Conservation (phyloP, 306 rosid species). For the Cucurbita moschata region DNA sequence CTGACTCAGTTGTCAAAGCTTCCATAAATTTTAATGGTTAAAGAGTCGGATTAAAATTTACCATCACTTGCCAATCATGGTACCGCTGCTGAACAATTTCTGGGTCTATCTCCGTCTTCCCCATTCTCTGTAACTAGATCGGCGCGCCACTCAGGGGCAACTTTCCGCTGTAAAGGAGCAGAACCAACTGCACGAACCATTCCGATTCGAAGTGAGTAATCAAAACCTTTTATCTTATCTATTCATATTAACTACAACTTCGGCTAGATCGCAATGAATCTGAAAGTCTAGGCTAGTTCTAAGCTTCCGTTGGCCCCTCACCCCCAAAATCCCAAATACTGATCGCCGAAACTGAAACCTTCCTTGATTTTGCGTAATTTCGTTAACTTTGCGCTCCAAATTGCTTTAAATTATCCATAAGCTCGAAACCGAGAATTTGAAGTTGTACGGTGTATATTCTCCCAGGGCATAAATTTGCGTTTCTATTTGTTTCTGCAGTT, state of each 20-base stretch:
- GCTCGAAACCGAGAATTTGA: not conserved
- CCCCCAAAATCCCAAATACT: not conserved
- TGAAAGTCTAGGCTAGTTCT: not conserved
- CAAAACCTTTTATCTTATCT: not conserved
- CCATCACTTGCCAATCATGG: not conserved
- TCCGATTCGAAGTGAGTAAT: not conserved
- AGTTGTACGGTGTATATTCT: not conserved
- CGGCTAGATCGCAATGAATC: not conserved
- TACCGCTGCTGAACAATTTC: not conserved
- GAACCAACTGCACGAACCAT: not conserved
- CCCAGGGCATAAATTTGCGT: not conserved
- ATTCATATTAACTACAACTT: not conserved
- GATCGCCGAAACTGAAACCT: not conserved
- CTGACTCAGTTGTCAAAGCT: too few relatives aligned
- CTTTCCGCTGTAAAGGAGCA: not conserved
- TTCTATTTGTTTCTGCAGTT: not conserved
- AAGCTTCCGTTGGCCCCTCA: too few relatives aligned
- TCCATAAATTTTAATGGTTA: too few relatives aligned
- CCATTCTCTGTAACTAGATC: not conserved
- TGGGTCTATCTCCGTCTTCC: not conserved
- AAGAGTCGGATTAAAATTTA: too few relatives aligned
- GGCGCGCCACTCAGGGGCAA: not conserved
- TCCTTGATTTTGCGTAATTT: not conserved
- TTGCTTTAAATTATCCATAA: not conserved
- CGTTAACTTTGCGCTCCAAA: too few relatives aligned